phyloP scores from a whole-genome alignment of 2,329 filamentous ascomycete species.

The Trichoderma brevicompactum region DNA sequence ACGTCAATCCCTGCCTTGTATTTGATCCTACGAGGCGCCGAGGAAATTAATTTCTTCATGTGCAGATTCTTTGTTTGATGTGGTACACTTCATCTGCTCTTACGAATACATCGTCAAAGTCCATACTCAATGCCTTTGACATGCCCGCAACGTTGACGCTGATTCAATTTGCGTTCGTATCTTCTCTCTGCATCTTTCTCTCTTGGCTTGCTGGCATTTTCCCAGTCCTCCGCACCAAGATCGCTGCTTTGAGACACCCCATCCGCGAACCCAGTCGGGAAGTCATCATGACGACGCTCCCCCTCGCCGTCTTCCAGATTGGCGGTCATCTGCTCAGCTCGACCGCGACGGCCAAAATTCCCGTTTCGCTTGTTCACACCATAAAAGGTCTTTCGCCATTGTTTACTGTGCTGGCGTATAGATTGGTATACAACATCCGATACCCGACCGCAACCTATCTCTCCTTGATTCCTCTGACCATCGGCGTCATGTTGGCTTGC shows the following conservation, averaged over 20 bases:
- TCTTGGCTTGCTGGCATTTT: conserved; percentile 76
- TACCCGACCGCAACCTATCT: conserved; percentile 88
- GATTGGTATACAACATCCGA: conserved; percentile 82
- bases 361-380: conserved; percentile 95
- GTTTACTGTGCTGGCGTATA: conserved; percentile 93
- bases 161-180: conserved; percentile 92
- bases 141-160: conserved; percentile 91
- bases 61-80: conserved; percentile 77
- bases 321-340: conserved; percentile 92
- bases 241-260: conserved; percentile 82
- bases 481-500: conserved; percentile 95
- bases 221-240: conserved; percentile 68
- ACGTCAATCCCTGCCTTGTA: conserved; percentile 40
- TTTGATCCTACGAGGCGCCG: neutral
- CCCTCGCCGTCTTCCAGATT: conserved; percentile 89
- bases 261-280: conserved; percentile 81
- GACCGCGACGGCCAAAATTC: conserved; percentile 90
- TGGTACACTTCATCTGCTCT: conserved; percentile 97
- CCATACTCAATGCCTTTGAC: conserved; percentile 88
- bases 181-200: conserved; percentile 80
- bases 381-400: conserved; percentile 97
- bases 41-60: conserved; percentile 1
- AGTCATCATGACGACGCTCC: conserved; percentile 85
- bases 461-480: conserved; percentile 85
- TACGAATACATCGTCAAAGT: conserved; percentile 97